Conservation (phyloP, 208 protist species). For the Trypanosoma mega region DNA sequence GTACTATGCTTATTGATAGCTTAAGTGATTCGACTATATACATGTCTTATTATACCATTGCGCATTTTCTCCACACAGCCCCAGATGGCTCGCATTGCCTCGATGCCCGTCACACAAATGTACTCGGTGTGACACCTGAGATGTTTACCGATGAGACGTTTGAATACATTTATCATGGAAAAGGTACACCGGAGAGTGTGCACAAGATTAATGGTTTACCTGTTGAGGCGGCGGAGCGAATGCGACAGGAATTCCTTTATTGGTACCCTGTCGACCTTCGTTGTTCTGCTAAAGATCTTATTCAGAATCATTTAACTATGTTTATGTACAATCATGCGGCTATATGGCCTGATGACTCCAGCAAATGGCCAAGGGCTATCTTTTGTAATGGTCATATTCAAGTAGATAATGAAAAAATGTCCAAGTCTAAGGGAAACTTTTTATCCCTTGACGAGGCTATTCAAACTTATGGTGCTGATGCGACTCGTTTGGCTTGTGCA, state of each 20-base stretch:
- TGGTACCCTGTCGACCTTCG: constrained; percentile 99
- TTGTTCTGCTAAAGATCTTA: constrained; percentile 99
- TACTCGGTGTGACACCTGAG: constrained; percentile 89
- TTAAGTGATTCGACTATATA: constrained; percentile 99
- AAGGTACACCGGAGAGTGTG: constrained; percentile 49
- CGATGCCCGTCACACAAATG: constrained; percentile 50
- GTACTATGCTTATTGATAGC: constrained; percentile 99
- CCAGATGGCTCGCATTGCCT: constrained; percentile 52
- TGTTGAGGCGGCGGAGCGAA: constrained; percentile 62
- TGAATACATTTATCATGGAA: constrained; percentile 94
- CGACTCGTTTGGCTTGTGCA: constrained; percentile 96
- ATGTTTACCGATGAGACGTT: constrained; percentile 94
- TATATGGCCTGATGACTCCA: constrained; percentile 91
- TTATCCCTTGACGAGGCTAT: constrained; percentile 93
- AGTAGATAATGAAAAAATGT: constrained; percentile 99
- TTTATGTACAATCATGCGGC: constrained; percentile 99
- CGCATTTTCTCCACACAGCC: constrained; percentile 95
- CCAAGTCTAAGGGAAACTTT: constrained; percentile 99
- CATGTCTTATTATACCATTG: constrained; percentile 99
- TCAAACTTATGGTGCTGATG: constrained; percentile 87
- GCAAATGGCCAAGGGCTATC: constrained; percentile 91
- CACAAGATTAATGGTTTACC: constrained; percentile 59
- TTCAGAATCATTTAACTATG: constrained; percentile 99
- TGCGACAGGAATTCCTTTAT: constrained; percentile 98
- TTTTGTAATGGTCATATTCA: constrained; percentile 99